Conservation (phyloP, 176 grass and related monocot genomes). For the Rhynchospora pubera region DNA sequence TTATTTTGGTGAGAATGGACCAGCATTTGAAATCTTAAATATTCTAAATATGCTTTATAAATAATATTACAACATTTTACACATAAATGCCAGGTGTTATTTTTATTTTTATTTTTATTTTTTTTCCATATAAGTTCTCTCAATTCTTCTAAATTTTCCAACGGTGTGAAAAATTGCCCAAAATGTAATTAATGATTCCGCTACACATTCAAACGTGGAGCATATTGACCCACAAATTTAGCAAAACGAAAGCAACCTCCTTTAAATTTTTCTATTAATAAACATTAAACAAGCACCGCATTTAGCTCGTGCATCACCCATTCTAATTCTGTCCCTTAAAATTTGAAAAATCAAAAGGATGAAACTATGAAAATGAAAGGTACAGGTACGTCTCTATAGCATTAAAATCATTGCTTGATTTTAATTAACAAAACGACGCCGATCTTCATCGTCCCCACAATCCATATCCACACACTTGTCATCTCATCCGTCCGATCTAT, state of each 20-base stretch:
- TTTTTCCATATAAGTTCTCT: no score
- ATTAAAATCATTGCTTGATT: background rate
- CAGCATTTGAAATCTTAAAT: no score
- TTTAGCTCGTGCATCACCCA: constrained; percentile 1
- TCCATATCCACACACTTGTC: background rate
- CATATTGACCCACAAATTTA: background rate
- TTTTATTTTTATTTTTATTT: no score
- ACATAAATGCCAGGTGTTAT: no score
- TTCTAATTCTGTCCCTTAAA: no score
- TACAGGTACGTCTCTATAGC: background rate
- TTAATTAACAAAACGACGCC: background rate
- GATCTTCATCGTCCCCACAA: background rate
- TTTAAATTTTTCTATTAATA: no score
- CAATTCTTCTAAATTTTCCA: no score
- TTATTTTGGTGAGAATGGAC: background rate
- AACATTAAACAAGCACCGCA: background rate
- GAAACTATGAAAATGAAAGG: background rate
- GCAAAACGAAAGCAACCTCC: background rate
- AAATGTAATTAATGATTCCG: background rate
- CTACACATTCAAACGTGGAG: background rate
- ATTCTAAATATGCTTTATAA: background rate
- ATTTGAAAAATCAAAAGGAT: background rate
- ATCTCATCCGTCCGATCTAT: background rate
- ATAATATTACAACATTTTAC: no score
- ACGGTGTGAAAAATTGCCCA: background rate